Base-by-base conservation (phyloP, 176 grass and related monocot genomes). In the Carex myosuroides region DNA sequence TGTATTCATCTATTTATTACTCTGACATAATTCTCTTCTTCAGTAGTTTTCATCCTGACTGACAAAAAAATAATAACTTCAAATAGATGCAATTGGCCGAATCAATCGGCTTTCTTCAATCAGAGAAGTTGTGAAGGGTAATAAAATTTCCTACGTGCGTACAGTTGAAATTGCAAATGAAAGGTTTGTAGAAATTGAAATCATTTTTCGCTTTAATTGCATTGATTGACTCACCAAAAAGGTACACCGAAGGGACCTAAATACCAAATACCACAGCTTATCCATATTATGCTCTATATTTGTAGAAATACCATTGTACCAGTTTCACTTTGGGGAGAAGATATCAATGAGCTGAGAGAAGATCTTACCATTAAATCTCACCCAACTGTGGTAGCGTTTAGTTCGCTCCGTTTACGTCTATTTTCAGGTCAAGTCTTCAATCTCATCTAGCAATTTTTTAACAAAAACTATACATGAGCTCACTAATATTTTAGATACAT, bases 11-110 rank as follows among this genome's bases (percentile, higher is more conserved):
- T 52, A 74, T 22, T 48, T 74, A 53, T 13, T 52, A 26, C 10
- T 53, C 70, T 74, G 5, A 74, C 41, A 52, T 24, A 52, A 50
- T 4, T 50, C 3, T 5, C 33, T 42, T 70, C n/a, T 39, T 70
- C 35, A 12, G 7, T 3, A 11, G 22, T 76, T 13, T 76, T 29
- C 10, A 6, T 75, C 44, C 12, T 54, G 13, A 16, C 72, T 76
- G 22, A 55, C 21, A 75, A 75, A 52, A 52, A 10, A 20, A 61
- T 8, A 61, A 75, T 54, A 22, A 73, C 30, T 55, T 54, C 48
- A 54, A 76, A 54, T 46, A 76, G 72, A 76, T 76, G 72, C 72
- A 76, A 76, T 76, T 14, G 46, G 72, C 54, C 72, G 72, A 76
- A 42, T 76, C 72, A 54, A 76, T 55, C 42, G 72, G 11, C 22